phyloP scores from a whole-genome alignment of 2,329 filamentous ascomycete species.

The Hymenoscyphus occultus region DNA sequence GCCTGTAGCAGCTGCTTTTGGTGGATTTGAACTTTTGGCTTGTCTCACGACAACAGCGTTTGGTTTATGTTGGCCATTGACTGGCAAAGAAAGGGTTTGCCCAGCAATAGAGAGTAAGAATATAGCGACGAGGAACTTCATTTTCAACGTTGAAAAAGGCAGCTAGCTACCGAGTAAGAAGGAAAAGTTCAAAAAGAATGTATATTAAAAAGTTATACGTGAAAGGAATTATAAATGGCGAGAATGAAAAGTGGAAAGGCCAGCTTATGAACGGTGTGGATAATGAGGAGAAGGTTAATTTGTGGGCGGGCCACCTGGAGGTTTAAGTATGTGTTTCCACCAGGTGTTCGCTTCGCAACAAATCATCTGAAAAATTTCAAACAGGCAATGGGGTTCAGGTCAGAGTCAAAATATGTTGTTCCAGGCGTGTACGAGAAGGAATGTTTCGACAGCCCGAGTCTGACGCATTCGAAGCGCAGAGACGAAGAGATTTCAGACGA shows the following conservation, averaged over 20 bases:
- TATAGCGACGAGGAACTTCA: constrained; percentile 22
- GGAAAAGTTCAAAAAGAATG: not conserved
- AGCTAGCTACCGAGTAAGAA: not conserved
- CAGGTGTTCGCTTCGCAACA: not conserved
- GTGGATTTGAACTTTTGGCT: not conserved
- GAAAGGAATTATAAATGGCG: not conserved
- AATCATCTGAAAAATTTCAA: not conserved
- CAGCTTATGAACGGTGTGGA: not conserved
- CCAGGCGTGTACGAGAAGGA: constrained; percentile 3
- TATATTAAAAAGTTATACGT: not conserved
- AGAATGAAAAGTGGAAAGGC: not conserved
- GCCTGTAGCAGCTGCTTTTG: not conserved
- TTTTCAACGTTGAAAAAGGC: constrained; percentile 17
- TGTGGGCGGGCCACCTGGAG: not conserved
- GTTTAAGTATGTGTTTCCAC: not conserved
- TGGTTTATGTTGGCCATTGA: constrained; percentile 1
- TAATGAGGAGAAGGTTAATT: not conserved
- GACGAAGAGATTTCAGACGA: constrained; percentile 2
- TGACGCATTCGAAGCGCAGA: constrained; percentile 4
- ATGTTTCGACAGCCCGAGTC: not conserved
- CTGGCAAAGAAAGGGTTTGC: constrained; percentile 17
- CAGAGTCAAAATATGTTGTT: constrained; percentile 5
- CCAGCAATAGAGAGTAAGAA: constrained; percentile 19
- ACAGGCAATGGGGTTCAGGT: not conserved
- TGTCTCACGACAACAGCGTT: not conserved